phyloP scores from a whole-genome alignment of 208 protist species.

The Acanthamoeba culbertsoni region DNA sequence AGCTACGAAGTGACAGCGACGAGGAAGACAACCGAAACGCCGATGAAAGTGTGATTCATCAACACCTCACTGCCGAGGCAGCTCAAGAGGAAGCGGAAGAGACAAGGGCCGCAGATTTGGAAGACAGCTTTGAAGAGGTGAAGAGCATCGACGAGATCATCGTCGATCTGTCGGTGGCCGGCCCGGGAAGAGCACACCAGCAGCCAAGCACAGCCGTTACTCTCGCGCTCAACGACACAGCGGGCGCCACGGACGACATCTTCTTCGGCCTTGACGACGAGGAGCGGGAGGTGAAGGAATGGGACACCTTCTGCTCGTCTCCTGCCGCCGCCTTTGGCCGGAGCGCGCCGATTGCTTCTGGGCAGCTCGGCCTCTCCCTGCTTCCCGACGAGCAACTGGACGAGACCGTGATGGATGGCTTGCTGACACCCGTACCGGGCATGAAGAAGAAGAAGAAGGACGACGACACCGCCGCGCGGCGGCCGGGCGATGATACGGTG shows the following conservation, averaged over 20 bases:
- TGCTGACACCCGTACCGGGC: background rate
- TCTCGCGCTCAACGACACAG: background rate
- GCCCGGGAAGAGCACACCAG: background rate
- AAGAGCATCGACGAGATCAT: background rate
- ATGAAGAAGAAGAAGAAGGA: background rate
- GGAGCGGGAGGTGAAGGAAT: background rate
- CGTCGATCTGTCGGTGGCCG: background rate
- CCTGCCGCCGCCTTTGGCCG: background rate
- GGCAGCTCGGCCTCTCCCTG: background rate
- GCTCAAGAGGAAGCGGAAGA: background rate
- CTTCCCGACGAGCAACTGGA: background rate
- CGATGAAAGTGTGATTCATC: background rate
- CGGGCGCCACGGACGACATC: background rate
- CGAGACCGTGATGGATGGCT: background rate
- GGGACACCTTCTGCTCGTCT: background rate
- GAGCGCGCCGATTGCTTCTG: background rate
- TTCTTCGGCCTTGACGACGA: background rate
- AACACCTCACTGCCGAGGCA: background rate
- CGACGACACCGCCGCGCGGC: background rate
- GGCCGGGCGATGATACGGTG: background rate
- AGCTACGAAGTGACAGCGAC: background rate
- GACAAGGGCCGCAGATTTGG: background rate
- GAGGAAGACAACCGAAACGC: background rate
- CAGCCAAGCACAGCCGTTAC: background rate
- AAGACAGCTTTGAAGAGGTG: background rate